phyloP scores from a whole-genome alignment of 73 alveolate species.

The Paramecium primaurelia region DNA sequence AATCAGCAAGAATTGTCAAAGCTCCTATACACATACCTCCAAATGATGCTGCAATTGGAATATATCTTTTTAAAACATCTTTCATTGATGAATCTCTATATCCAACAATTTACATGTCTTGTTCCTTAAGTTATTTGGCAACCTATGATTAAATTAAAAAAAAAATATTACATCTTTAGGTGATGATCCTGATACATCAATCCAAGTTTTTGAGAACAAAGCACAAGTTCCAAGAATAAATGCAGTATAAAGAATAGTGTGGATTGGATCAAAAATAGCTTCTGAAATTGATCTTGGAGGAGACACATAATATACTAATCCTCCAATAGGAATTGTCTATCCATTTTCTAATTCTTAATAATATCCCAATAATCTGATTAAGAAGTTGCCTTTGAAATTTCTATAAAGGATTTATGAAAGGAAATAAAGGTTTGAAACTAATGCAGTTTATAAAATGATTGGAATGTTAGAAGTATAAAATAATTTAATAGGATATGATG shows the following conservation, averaged over 20 bases:
- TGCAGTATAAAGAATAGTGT: conserved; percentile 95
- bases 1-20: conserved; percentile 97
- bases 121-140: conserved; percentile 98
- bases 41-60: conserved; percentile 99
- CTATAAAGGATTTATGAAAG: conserved; percentile 97
- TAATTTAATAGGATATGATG: conserved; percentile 98
- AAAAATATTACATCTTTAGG: conserved; percentile 86
- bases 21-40: conserved; percentile 99
- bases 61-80: conserved; percentile 90
- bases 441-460: conserved; percentile 98
- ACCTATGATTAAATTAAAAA: not conserved
- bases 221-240: conserved; percentile 98
- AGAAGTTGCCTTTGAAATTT: conserved; percentile 95
- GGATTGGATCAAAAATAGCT: conserved; percentile 92
- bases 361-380: conserved; percentile 94
- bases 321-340: conserved; percentile 98
- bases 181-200: conserved; percentile 97
- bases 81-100: conserved; percentile 88
- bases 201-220: conserved; percentile 98
- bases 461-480: conserved; percentile 99
- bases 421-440: conserved; percentile 99
- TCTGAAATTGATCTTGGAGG: conserved; percentile 92
- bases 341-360: conserved; percentile 97
- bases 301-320: conserved; percentile 97
- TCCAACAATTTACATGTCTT: conserved; percentile 97